Evolutionary conservation across 768 basidiomycete species (phyloP), one percentile per base, ranked within the genome.

Genomic region (Coprinopsis sp.): DNA sequence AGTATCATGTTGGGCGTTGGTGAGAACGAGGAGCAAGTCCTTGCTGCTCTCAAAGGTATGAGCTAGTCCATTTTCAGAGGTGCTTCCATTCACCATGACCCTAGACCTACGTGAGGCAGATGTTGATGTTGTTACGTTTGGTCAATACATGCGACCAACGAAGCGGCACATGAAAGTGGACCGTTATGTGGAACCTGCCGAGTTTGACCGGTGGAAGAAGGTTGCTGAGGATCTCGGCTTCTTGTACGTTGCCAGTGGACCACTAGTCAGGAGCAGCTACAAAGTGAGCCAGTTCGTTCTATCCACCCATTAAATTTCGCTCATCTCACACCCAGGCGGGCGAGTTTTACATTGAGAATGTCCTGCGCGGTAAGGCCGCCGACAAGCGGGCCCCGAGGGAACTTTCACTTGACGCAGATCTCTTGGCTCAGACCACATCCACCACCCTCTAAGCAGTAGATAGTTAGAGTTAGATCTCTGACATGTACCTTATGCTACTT

Each of bases 161-260:
- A 98, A 98, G 66, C 79, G 84, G 23, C 96, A 99, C 66, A 98
- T 99, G 96, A 99, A 98, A 66, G 96, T 99, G 8, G 87, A 91
- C 54, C 87, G 91, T 24, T 99, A 99, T 57, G 92, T 98, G 19
- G 82, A 91, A 50, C 96, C 96, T 1, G 78, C 81, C 3, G 94
- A 98, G 62, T 99, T 98, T 56, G 87, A 89, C 51, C 70, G 76
- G 46, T 99, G 95, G 95, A 93, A 87, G 61, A 70, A 79, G 56
- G 72, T 87, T 10, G 95, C 96, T 6, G 91, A 97, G 58, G 80
- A 82, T 51, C 84, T 96, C 77, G 93, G 95, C 31, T 99, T 99
- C 77, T 61, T 97, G 36, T 99, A 99, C 57, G 95, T 97, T 28
- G 96, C 96, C 7, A 91, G 89, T 64, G 96, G 96, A 0, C 96